A percentile compares a stretch with the other conserved stretches of the same genome.
phyloP scores from a whole-genome alignment of 257 asterid species.

The Lycium ferocissimum region DNA sequence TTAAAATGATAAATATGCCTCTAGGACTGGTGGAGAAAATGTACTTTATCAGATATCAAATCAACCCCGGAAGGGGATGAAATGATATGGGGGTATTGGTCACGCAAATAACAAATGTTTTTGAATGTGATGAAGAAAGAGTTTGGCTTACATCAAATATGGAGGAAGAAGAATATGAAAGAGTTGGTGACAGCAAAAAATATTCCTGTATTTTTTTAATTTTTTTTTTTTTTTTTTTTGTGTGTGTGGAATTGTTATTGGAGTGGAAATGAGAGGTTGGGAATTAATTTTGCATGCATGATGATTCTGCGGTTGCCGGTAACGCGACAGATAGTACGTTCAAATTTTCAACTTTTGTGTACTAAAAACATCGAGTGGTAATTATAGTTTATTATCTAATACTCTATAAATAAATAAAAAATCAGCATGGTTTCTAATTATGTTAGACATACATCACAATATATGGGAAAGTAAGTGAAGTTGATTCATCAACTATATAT shows the following conservation, averaged over 20 bases:
- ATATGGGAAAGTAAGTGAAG: neutral
- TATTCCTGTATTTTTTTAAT: neutral
- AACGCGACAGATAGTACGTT: neutral
- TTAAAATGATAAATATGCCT: neutral
- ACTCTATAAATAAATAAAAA: neutral
- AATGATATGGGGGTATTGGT: neutral
- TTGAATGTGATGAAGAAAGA: neutral
- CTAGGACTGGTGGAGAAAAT: neutral
- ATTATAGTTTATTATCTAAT: neutral
- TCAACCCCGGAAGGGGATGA: constrained; percentile 22
- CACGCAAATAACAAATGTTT: neutral
- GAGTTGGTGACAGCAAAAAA: neutral
- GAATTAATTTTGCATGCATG: neutral
- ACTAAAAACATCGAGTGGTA: neutral
- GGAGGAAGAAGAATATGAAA: neutral
- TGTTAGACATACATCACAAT: neutral
- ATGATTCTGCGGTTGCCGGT: neutral
- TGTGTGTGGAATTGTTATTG: neutral
- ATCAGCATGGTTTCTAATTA: neutral
- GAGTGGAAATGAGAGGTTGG: neutral
- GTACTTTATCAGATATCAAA: neutral
- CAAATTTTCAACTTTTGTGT: neutral
- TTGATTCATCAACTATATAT: neutral
- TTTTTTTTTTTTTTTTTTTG: neutral
- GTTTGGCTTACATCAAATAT: neutral